These are phyloP conservation scores for Asparagopsis taxiformis DNA, from an alignment of 31 red algal genomes.

Conservation along the genomic window DNA sequence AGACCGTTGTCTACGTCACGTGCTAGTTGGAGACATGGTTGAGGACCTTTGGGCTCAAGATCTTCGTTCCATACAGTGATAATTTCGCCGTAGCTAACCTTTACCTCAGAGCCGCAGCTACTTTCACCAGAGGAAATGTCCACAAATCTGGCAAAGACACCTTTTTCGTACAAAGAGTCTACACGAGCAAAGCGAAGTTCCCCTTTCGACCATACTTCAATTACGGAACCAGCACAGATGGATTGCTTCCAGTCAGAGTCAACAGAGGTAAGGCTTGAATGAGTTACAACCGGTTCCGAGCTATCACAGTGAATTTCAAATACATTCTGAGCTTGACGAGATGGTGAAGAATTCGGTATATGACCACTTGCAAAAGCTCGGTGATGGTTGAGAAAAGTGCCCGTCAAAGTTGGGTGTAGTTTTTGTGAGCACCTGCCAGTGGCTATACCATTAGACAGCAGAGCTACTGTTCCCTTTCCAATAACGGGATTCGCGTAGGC, in stretches of 20 bases:
- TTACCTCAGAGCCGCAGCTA: not conserved
- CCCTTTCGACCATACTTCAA: slow-evolving; percentile 53
- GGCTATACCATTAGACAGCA: too few species aligned
- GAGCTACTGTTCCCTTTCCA: too few species aligned
- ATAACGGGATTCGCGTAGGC: too few species aligned
- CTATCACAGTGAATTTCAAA: not conserved
- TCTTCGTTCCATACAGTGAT: slow-evolving; percentile 36
- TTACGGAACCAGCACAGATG: slow-evolving; percentile 27
- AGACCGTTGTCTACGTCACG: slow-evolving; percentile 32
- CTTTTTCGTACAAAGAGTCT: slow-evolving; percentile 23
- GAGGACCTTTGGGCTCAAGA: not conserved
- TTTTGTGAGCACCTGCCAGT: too few species aligned
- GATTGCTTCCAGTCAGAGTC: slow-evolving; percentile 13
- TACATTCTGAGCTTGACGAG: too few species aligned
- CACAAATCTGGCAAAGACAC: slow-evolving; percentile 30
- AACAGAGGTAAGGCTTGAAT: not conserved
- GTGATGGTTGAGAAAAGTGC: too few species aligned
- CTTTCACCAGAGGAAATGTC: not conserved
- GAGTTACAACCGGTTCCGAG: not conserved
- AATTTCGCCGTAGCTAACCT: slow-evolving; percentile 62
- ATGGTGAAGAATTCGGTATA: too few species aligned
- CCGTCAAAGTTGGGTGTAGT: too few species aligned
- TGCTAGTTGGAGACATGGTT: slow-evolving; percentile 8
- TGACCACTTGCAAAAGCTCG: too few species aligned
- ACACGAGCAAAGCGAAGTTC: slow-evolving; percentile 49